Percentiles rank a stretch among this genome's conserved stretches.
These are phyloP conservation scores for Delonix regia DNA, from an alignment of 306 rosid species.

Conservation along the genomic window DNA sequence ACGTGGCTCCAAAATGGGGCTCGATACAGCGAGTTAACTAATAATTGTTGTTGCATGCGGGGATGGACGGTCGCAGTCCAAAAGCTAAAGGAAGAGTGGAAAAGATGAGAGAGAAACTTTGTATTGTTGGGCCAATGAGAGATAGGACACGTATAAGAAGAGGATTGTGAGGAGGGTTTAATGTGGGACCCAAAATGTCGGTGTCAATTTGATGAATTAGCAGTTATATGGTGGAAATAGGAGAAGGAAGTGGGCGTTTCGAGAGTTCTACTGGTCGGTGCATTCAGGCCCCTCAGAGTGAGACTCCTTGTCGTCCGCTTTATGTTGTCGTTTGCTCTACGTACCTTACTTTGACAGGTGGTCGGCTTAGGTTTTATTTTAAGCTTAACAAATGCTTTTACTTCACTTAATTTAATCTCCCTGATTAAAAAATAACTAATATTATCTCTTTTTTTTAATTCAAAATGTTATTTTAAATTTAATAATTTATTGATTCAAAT, in stretches of 20 bases:
- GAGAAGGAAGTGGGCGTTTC: slow-evolving; percentile 3
- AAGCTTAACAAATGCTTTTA: too few relatives aligned
- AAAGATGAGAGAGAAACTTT: slow-evolving; percentile 8
- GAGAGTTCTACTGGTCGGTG: slow-evolving; percentile 14
- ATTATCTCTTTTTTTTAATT: too few relatives aligned
- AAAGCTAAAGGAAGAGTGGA: slow-evolving; percentile 21
- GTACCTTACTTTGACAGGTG: background rate
- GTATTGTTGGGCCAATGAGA: slow-evolving; percentile 34
- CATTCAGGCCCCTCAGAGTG: background rate
- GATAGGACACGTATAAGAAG: slow-evolving; percentile 35
- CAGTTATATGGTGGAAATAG: background rate
- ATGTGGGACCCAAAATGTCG: slow-evolving; percentile 50
- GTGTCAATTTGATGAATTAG: slow-evolving; percentile 30
- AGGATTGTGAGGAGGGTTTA: slow-evolving; percentile 26
- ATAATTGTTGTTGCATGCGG: background rate
- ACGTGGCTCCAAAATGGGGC: background rate
- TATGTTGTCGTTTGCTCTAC: background rate
- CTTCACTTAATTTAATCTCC: too few relatives aligned
- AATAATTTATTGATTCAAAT: too few relatives aligned
- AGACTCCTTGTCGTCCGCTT: background rate
- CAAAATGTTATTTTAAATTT: too few relatives aligned
- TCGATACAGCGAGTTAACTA: background rate
- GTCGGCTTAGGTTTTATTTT: background rate
- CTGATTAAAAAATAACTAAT: too few relatives aligned
- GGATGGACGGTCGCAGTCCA: slow-evolving; percentile 17